Base-by-base conservation (phyloP, 192 early-diverging fungal species). In the Funneliformis mosseae region DNA sequence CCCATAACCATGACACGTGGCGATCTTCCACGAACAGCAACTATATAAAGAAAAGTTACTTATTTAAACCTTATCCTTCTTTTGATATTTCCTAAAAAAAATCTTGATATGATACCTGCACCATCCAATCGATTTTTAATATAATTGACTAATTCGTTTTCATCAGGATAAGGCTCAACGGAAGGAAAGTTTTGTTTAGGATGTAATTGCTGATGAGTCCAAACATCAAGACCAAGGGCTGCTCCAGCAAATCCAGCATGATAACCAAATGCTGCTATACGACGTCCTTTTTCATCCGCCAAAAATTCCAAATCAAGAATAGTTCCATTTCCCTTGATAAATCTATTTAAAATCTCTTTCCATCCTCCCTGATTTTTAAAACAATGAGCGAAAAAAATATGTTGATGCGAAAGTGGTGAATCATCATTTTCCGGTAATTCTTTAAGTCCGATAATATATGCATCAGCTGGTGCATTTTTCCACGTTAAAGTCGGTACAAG, bases 301-400 rank as follows among this genome's bases (percentile, higher is more conserved):
- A 99, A 86, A 85, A 98, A 99, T 90, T 99, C 97, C 28, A 99
- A 87, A 86, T 99, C 97, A 72, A 97, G 86, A 81, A 99, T 89
- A 28, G 91, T 88, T 18, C 97, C 97, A 42, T 95, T 90, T 21
- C 96, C 97, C 66, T 86, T 83, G 83, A 92, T 88, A 82, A 99
- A 99, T 74, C 97, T 90, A 43, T 82, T 85, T 38, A 99, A 87
- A 42, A 98, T 91, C 50, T 97, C 92, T 82, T 90, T 91, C 97
- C 97, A 99, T 23, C 97, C 97, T 75, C 87, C 94, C 86, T 99
- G 97, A 80, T 90, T 86, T 91, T 99, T 99, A 91, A 91, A 99
- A 89, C 97, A 99, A 85, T 99, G 97, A 60, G 97, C 97, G 85
- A 99, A 99, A 90, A 97, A 96, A 82, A 99, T 97, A 88, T 99